Conservation (phyloP, 2,329 filamentous ascomycete genomes). For the Penicillium sp. region DNA sequence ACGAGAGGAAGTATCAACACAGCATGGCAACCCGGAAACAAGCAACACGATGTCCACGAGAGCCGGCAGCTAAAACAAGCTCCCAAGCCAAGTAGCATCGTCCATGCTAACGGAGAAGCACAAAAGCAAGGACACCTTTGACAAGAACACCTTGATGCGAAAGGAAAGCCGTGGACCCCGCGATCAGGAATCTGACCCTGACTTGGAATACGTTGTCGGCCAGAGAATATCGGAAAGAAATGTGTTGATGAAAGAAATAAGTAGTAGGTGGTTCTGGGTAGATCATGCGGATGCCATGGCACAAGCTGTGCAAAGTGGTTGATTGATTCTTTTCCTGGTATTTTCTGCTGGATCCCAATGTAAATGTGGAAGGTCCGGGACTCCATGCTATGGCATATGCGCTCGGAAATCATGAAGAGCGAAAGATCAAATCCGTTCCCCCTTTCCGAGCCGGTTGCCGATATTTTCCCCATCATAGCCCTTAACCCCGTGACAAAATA, state of each 20-base stretch:
- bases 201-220: neutral
- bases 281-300: constrained; percentile 1
- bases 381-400: constrained; percentile 1
- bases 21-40: neutral
- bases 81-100: neutral
- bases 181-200: neutral
- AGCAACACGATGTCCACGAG: neutral
- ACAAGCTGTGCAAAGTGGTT: constrained; percentile 2
- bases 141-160: constrained; percentile 2
- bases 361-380: neutral
- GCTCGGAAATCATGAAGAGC: constrained; percentile 1
- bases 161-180: neutral
- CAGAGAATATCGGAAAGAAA: neutral
- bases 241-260: neutral
- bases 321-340: neutral
- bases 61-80: neutral
- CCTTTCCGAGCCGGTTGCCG: neutral
- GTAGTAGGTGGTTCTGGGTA: neutral
- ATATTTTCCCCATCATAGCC: neutral
- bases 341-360: neutral
- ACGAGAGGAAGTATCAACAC: constrained; percentile 1
- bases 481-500: neutral
- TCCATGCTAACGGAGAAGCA: neutral
- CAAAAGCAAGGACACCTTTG: neutral
- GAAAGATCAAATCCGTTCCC: neutral